A percentile compares a stretch with the other conserved stretches of the same genome.
phyloP scores from a whole-genome alignment of 1,139 yeast species.

The Magnusiomyces ingens region DNA sequence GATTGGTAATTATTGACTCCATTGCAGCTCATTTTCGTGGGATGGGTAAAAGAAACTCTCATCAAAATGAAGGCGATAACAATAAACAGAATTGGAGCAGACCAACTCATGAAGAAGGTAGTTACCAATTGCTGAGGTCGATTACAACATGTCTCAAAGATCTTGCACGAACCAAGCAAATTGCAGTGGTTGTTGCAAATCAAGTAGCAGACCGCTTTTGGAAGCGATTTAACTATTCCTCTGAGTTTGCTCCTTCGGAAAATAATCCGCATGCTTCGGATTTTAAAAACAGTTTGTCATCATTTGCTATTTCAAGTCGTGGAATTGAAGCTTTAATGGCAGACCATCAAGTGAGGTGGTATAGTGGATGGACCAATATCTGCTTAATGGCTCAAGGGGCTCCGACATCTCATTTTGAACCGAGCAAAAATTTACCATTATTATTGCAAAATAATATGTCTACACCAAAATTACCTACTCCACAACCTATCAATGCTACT shows the following conservation, averaged over 20 bases:
- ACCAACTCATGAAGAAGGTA: neutral
- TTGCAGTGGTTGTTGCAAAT: slow-evolving; percentile 69
- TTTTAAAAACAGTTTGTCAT: neutral
- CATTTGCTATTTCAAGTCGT: slow-evolving; percentile 13
- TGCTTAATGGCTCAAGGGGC: neutral
- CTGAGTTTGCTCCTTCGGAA: neutral
- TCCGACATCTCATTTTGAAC: neutral
- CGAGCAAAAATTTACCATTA: no score
- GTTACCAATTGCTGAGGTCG: slow-evolving; percentile 28
- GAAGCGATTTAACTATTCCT: neutral
- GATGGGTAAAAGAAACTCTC: slow-evolving; percentile 13
- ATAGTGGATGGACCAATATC: slow-evolving; percentile 62
- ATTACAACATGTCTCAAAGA: slow-evolving; percentile 45
- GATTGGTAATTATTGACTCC: slow-evolving; percentile 65
- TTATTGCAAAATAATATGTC: no score
- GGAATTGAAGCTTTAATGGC: slow-evolving; percentile 26
- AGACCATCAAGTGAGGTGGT: slow-evolving; percentile 67
- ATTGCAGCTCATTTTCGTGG: slow-evolving; percentile 80
- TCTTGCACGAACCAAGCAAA: slow-evolving; percentile 42
- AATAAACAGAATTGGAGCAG: neutral
- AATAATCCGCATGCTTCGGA: slow-evolving; percentile 5
- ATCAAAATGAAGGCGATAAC: slow-evolving; percentile 10
- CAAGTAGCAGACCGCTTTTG: slow-evolving; percentile 59
- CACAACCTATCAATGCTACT: no score
- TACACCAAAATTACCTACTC: no score